Conservation (phyloP, 768 basidiomycete genomes). For the Podaxis rugospora region DNA sequence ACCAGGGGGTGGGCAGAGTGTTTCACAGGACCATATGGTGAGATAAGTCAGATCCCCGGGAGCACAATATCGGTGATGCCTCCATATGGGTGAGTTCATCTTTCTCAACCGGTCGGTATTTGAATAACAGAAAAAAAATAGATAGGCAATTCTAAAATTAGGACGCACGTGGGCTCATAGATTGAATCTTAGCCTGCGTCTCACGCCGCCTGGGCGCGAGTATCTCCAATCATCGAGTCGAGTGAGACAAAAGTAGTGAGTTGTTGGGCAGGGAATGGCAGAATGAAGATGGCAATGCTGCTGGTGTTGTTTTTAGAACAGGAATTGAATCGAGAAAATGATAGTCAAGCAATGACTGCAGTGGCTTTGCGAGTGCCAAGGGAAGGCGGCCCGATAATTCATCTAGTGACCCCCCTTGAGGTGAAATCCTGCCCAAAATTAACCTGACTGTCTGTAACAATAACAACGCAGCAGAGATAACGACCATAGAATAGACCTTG, state of each 20-base stretch:
- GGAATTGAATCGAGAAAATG: no score
- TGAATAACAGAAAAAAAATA: background rate
- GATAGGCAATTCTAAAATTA: background rate
- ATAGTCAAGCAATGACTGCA: no score
- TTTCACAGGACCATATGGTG: background rate
- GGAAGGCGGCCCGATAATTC: no score
- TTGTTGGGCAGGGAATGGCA: background rate
- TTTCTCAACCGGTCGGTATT: background rate
- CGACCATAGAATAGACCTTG: no score
- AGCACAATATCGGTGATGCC: constrained; percentile 2
- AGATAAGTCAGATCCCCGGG: background rate
- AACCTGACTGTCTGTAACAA: no score
- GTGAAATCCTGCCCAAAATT: no score
- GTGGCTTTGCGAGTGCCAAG: no score
- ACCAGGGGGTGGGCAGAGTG: background rate
- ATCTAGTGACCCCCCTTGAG: no score
- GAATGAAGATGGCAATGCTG: background rate
- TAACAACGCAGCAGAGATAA: no score
- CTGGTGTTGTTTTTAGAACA: no score
- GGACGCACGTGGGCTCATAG: constrained; percentile 2
- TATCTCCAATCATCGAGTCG: background rate
- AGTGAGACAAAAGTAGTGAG: background rate
- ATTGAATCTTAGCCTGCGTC: background rate
- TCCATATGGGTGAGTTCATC: background rate
- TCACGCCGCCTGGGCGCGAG: no score